Percentiles rank a stretch among this genome's conserved stretches.
Conservation (phyloP, 2,329 filamentous ascomycete species). For the Apiospora saccharicola region DNA sequence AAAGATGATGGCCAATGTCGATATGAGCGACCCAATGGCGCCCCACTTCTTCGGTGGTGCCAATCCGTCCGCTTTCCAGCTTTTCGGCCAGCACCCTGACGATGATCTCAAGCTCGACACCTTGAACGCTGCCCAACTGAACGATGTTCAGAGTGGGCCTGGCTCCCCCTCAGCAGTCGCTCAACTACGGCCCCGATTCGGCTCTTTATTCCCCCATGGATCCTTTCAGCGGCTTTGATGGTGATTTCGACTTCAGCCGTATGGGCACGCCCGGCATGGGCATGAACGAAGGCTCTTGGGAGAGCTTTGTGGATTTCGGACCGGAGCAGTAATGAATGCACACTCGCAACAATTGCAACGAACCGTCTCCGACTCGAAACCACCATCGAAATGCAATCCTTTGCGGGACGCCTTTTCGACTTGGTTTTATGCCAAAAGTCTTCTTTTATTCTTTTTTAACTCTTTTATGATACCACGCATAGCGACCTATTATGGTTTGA, state of each 20-base stretch:
- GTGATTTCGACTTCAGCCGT: slow-evolving; percentile 28
- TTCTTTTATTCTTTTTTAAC: not conserved
- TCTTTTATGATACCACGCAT: slow-evolving; percentile 30
- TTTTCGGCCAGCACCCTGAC: slow-evolving; percentile 33
- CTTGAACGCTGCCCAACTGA: not conserved
- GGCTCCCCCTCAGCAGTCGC: slow-evolving; percentile 22
- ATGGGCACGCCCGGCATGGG: slow-evolving; percentile 35
- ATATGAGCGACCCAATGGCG: slow-evolving; percentile 42
- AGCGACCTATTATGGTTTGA: slow-evolving; percentile 30
- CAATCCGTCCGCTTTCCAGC: slow-evolving; percentile 32
- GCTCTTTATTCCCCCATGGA: slow-evolving; percentile 32
- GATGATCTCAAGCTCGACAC: slow-evolving; percentile 15
- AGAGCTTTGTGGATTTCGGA: slow-evolving; percentile 42
- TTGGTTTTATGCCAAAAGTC: not conserved
- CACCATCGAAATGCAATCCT: not conserved
- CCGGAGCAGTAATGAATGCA: slow-evolving; percentile 35
- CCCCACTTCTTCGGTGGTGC: slow-evolving; percentile 37
- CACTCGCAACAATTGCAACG: not conserved
- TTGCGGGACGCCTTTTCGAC: not conserved
- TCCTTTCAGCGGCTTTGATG: slow-evolving; percentile 28
- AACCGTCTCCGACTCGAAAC: not conserved
- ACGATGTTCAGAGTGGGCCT: not conserved
- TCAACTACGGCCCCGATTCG: slow-evolving; percentile 26
- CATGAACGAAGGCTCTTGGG: slow-evolving; percentile 36
- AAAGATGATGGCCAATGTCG: slow-evolving; percentile 49